phyloP scores from a whole-genome alignment of 2,329 filamentous ascomycete species.

The Fusarium vanettenii region DNA sequence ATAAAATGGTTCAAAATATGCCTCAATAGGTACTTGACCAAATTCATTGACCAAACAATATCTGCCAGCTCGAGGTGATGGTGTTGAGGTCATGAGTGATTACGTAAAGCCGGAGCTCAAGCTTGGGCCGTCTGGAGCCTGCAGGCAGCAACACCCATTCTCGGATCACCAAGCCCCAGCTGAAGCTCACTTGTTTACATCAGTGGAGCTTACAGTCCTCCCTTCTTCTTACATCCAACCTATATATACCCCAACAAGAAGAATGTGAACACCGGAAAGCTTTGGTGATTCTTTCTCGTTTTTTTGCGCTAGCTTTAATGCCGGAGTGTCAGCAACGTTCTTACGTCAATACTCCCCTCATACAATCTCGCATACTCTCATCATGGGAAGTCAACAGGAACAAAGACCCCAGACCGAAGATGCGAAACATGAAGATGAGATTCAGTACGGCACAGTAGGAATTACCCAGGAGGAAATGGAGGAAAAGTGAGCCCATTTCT shows the following conservation, averaged over 20 bases:
- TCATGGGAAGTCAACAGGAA: conserved; percentile 13
- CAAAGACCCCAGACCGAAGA: conserved; percentile 42
- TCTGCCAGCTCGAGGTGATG: neutral
- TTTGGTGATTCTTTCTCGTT: neutral
- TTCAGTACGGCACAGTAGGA: conserved; percentile 59
- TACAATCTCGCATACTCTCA: neutral
- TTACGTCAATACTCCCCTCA: neutral
- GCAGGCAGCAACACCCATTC: conserved; percentile 30
- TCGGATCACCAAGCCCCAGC: conserved; percentile 12
- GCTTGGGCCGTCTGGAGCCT: conserved; percentile 22
- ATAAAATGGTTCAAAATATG: neutral
- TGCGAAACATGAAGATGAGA: conserved; percentile 62
- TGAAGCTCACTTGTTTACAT: conserved; percentile 11
- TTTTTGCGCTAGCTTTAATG: neutral
- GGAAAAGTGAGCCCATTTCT: conserved; percentile 50
- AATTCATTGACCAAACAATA: neutral
- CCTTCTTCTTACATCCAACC: neutral
- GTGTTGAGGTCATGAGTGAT: neutral
- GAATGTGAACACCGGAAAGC: neutral
- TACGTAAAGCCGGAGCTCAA: neutral
- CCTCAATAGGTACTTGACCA: neutral
- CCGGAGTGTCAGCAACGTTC: too few relatives aligned
- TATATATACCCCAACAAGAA: neutral
- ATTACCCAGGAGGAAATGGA: conserved; percentile 57
- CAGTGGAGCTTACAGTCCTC: conserved; percentile 1